Base-by-base conservation (phyloP, 768 basidiomycete genomes). In the Pulveroboletus sp. region DNA sequence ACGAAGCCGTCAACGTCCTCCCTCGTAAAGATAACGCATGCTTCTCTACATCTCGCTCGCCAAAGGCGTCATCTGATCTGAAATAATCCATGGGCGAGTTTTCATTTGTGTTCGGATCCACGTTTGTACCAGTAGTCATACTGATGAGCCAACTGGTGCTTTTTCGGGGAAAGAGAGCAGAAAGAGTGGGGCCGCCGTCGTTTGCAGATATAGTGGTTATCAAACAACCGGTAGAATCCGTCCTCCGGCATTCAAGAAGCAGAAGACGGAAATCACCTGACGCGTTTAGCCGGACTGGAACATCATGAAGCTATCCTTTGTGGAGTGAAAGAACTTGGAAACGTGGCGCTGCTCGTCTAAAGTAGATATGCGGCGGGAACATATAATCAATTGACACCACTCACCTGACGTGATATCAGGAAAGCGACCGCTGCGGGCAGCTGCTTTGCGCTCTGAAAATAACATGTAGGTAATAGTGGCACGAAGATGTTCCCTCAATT, bases 1-100 rank as follows among this genome's bases (percentile, higher is more conserved):
- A 65, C 8, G 75, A 73, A 9, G 69, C 71, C 17, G 76, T 79
- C 39, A 82, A 65, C 12, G 63, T 58, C 37, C 56, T 60, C 11
- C 80, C 79, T 19, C 57, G 52, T 44, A 64, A 52, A 20, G 62
- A 50, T 23, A 56, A 5, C 0, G 52, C 37, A 33, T 59, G 46
- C 6, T 16, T 25, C 31, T 53, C 40, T 2, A 61, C 45, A 17
- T 57, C 61, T 43, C 56, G 47, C 17, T 51, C 32, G 14, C 23
- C 11, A 13, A 51, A 48, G 1, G 17, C 34, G n/a, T n/a, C n/a
- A n/a, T n/a, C n/a, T n/a, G n/a, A n/a, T n/a, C n/a, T n/a, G n/a
- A n/a, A n/a, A n/a, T 49, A 21, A 1, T n/a, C 40, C 4, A n/a
- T 14, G 9, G 14, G 50, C 1, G 10, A 8, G 13, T 60, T 62